Evolutionary conservation across 148 eudicot genomes (phyloP).

Genomic region (Spergularia bocconei): DNA sequence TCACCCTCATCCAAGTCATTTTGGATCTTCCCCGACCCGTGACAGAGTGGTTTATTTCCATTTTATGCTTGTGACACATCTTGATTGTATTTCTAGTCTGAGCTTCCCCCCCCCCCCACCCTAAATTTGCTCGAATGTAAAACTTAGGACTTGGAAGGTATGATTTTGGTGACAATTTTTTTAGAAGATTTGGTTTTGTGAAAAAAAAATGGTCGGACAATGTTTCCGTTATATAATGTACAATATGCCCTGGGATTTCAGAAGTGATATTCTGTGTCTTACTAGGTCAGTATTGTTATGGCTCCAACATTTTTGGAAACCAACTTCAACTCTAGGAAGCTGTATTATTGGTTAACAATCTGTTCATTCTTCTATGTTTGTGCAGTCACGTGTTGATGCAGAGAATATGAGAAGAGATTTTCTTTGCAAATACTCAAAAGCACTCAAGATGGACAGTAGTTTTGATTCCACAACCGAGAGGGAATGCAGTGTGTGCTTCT

Average conservation of each 20-base stretch:
- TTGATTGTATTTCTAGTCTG: not conserved
- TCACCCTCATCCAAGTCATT: not conserved
- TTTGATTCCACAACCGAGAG: constrained; percentile 87
- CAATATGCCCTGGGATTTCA: not conserved
- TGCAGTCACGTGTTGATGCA: constrained; percentile 77
- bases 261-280: not conserved
- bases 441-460: constrained; percentile 74
- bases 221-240: too few relatives aligned
- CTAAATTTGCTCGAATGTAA: too few relatives aligned
- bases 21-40: not conserved
- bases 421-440: constrained; percentile 68
- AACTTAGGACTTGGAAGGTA: too few relatives aligned
- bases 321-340: not conserved
- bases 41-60: not conserved
- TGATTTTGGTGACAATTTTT: too few relatives aligned
- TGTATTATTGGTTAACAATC: not conserved
- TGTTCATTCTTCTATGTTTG: constrained; percentile 11
- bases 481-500: constrained; percentile 88
- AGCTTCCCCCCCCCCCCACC: too few relatives aligned
- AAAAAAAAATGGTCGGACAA: too few relatives aligned
- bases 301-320: not conserved
- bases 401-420: constrained; percentile 77
- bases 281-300: not conserved
- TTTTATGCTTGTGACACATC: not conserved
- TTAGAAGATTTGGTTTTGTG: too few relatives aligned